Conservation (phyloP, 2,329 filamentous ascomycete species). For the Stromatinia cepivora region DNA sequence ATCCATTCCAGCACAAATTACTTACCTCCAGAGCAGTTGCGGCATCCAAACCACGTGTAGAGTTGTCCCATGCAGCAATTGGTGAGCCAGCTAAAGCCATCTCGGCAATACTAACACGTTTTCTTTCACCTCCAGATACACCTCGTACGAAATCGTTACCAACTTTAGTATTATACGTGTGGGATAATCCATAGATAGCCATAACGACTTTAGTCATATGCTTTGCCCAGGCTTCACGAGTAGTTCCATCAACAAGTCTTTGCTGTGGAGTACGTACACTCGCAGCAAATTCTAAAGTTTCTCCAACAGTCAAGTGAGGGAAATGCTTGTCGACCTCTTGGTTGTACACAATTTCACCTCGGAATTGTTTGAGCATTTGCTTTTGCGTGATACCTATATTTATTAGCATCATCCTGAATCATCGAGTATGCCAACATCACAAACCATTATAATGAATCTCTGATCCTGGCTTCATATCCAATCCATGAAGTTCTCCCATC, state of each 20-base stretch:
- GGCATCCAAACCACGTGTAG: conserved; percentile 70
- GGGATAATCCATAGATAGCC: conserved; percentile 67
- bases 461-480: conserved; percentile 53
- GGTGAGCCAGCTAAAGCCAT: conserved; percentile 61
- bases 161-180: conserved; percentile 71
- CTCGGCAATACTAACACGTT: conserved; percentile 81
- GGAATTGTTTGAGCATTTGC: conserved; percentile 59
- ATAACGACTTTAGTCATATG: conserved; percentile 58
- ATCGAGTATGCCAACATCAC: conserved; percentile 54
- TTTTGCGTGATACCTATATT: conserved; percentile 48
- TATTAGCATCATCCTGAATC: conserved; percentile 49
- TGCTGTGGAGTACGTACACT: conserved; percentile 66
- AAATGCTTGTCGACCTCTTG: conserved; percentile 77
- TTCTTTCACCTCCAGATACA: conserved; percentile 69
- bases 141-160: conserved; percentile 73
- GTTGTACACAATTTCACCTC: conserved; percentile 70
- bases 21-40: conserved; percentile 61
- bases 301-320: conserved; percentile 70
- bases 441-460: conserved; percentile 62
- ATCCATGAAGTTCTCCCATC: conserved; percentile 57
- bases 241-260: conserved; percentile 55
- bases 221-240: conserved; percentile 52
- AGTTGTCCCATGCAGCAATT: conserved; percentile 40
- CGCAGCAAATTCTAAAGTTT: conserved; percentile 73
- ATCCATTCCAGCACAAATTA: neutral